These are phyloP conservation scores for Starmerella potacharoeniae DNA, from an alignment of 805 yeast species.

Conservation along the genomic window DNA sequence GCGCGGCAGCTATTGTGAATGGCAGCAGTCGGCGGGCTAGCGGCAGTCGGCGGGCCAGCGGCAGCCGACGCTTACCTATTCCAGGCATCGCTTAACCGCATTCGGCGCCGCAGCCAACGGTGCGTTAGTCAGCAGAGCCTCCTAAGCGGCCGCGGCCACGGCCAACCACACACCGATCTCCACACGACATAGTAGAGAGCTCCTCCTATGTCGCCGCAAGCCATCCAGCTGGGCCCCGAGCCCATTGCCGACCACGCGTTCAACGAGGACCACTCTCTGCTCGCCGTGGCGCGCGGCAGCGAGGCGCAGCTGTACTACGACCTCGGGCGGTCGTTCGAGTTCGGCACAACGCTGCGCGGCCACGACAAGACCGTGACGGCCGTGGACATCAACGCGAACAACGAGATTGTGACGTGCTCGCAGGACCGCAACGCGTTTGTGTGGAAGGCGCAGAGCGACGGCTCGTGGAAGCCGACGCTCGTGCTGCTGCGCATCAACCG, in stretches of 20 bases:
- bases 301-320: conserved; percentile 64
- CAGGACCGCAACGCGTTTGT: conserved; percentile 97
- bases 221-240: conserved; percentile 59
- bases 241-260: conserved; percentile 90
- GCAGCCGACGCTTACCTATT: too few species aligned
- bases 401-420: conserved; percentile 89
- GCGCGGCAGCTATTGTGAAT: too few species aligned
- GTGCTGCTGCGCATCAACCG: conserved; percentile 86
- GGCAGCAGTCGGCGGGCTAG: too few species aligned
- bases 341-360: conserved; percentile 45
- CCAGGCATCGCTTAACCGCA: too few species aligned
- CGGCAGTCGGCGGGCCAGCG: too few species aligned
- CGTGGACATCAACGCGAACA: conserved; percentile 69
- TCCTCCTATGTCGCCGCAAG: conserved; percentile 20
- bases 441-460: conserved; percentile 67
- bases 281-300: conserved; percentile 76
- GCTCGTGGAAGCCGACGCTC: conserved; percentile 69
- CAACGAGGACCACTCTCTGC: conserved; percentile 48
- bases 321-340: conserved; percentile 40
- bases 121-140: not conserved
- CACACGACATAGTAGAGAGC: conserved; percentile 18
- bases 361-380: conserved; percentile 84
- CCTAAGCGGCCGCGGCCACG: not conserved
- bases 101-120: too few species aligned
- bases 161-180: not conserved